Evolutionary conservation across 371 early-diverging fungal species (phyloP), one percentile per base, ranked within the genome.

Genomic region (Polyrhizophydium stewartii): DNA sequence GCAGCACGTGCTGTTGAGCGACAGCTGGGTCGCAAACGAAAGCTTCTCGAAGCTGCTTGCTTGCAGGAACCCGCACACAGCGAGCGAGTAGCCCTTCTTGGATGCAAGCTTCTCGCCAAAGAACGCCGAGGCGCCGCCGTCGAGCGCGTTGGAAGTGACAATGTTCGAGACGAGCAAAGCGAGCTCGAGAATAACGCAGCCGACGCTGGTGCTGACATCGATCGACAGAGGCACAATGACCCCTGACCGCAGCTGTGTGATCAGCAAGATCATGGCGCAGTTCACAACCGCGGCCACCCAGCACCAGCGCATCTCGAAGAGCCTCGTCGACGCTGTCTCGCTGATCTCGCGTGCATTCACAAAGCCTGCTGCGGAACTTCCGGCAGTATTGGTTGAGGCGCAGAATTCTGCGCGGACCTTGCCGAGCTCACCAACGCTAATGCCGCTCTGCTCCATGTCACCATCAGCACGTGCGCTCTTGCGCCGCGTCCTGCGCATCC

Each of bases 21-120:
- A 70, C 3, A 70, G 56, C 32, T 64, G 60, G n/a, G 40, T 57
- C 0, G 70, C 59, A 41, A 59, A 70, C 13, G 33, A 24, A 27
- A 60, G 31, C 25, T 63, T 51, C 17, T 52, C 22, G 17, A 70
- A 35, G 19, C 59, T 56, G 10, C 31, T 16, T 22, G 59, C 46
- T 41, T 70, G 70, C 58, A 66, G 55, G 41, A 63, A 70, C 24
- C 70, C 70, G 33, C 64, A 63, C 12, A 50, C 61, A 24, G 51
- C 59, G 24, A 67, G 35, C 28, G 63, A 58, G 62, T 45, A 67
- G 0, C 68, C 68, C 13, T 38, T 27, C 24, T 37, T 21, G 35
- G 21, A 21, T 6, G 64, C 25, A 24, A 67, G 41, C 22, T 60
- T 40, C 16, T 46, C 25, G 19, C 56, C 60, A 47, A 63, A 46